Conservation (phyloP, 1,284 basidiomycete genomes). For the Papiliotrema laurentii region DNA sequence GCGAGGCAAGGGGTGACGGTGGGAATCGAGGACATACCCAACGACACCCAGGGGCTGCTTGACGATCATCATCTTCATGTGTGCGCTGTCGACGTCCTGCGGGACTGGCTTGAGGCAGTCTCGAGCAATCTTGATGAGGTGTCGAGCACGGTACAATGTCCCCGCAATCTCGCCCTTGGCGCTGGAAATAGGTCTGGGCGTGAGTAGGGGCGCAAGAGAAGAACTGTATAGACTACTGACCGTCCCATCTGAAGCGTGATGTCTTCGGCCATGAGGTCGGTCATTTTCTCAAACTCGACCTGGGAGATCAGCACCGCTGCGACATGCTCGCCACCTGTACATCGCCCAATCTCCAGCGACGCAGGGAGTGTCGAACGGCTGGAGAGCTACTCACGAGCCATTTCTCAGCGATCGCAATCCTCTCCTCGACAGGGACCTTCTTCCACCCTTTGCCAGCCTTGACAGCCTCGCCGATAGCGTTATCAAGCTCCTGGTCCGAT, state of each 20-base stretch:
- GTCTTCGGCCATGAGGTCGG: conserved; percentile 67
- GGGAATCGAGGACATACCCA: conserved; percentile 90
- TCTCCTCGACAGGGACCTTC: conserved; percentile 61
- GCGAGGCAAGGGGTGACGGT: too few relatives aligned
- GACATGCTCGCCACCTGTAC: too few relatives aligned
- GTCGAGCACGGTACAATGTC: conserved; percentile 71
- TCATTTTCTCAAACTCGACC: conserved; percentile 69
- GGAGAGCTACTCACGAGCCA: conserved; percentile 71
- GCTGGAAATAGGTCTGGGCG: conserved; percentile 73
- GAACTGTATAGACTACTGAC: conserved; percentile 45
- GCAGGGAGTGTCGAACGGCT: too few relatives aligned
- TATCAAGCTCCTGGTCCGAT: conserved; percentile 55
- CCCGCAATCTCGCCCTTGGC: conserved; percentile 73
- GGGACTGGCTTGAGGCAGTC: conserved; percentile 69
- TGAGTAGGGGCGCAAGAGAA: conserved; percentile 1
- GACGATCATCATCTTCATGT: conserved; percentile 75
- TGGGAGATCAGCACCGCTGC: too few relatives aligned
- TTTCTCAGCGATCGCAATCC: conserved; percentile 66
- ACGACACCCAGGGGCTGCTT: conserved; percentile 83
- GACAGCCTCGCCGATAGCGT: conserved; percentile 56
- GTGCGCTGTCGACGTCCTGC: conserved; percentile 70
- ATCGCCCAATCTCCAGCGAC: too few relatives aligned
- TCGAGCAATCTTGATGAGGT: conserved; percentile 80
- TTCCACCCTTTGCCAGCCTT: conserved; percentile 71
- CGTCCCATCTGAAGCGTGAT: conserved; percentile 74